Evolutionary conservation across 1,284 basidiomycete genomes (phyloP).

Genomic region (Pyrrhoderma lamaoense): DNA sequence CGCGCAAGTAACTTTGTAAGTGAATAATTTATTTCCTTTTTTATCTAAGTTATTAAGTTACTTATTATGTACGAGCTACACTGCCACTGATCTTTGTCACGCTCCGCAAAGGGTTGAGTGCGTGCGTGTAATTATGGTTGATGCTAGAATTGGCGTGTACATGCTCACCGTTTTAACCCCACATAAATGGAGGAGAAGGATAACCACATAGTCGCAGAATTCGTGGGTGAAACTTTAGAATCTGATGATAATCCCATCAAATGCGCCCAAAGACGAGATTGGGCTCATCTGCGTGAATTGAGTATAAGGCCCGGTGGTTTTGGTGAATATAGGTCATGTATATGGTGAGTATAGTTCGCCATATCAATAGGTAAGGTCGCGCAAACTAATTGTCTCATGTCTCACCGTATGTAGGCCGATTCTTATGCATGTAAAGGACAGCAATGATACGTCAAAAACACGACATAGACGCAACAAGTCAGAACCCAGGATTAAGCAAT

Average conservation of each 20-base stretch:
- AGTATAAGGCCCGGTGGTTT: conserved; percentile 60
- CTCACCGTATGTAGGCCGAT: conserved; percentile 16
- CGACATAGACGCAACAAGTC: conserved; percentile 1
- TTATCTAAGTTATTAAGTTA: no score
- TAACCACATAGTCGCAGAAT: no score
- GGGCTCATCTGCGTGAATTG: conserved; percentile 39
- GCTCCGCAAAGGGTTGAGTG: not conserved
- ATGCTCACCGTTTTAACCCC: no score
- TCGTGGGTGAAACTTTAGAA: no score
- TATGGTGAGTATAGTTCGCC: conserved; percentile 45
- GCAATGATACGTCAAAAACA: not conserved
- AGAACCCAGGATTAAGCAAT: conserved; percentile 1
- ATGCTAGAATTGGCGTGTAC: no score
- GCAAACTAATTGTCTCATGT: not conserved
- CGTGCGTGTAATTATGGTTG: no score
- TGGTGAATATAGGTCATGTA: conserved; percentile 40
- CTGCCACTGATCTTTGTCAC: no score
- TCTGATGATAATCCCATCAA: not conserved
- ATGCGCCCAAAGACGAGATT: conserved; percentile 27
- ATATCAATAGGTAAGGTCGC: not conserved
- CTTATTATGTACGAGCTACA: no score
- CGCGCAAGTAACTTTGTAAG: no score
- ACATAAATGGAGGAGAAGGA: no score
- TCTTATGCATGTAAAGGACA: conserved; percentile 14
- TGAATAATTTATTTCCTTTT: no score